Base-by-base conservation (phyloP, 345 rosid genomes). In the Melaleuca quinquenervia region DNA sequence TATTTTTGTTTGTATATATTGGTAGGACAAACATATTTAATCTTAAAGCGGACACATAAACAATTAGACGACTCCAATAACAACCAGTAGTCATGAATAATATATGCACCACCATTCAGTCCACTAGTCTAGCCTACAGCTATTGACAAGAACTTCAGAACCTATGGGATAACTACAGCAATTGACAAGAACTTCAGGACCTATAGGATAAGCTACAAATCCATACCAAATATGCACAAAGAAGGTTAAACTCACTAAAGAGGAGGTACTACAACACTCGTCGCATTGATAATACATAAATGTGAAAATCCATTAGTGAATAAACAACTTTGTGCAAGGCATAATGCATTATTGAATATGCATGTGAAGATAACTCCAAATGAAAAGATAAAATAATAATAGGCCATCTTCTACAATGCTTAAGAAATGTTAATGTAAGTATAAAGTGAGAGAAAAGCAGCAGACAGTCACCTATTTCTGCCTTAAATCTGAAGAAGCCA, bases 401-500 rank as follows among this genome's bases (percentile, higher is more conserved):
- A 82, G 36, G 85, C 27, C 83, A 75, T 22, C 56, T 45, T 75
- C 24, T 32, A 52, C 11, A 22, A 45, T 48, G 36, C 29, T 11
- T 41, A 32, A 45, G 29, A 58, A 56, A 82, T 82, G 14, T 82
- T 53, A 82, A 80, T 62, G 60, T 6, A 27, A 51, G 49, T 84
- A 58, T 49, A 27, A 11, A 82, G 48, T 20, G 54, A 18, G 82
- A 85, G 87, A 88, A 86, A 78, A 82, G 45, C 7, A 18, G 16
- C 84, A 86, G 88, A 87, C 56, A 82, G 84, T 88, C 86, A 97
- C 99, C 99, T 88, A 97, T 97, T 90, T 97, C 99, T 82, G 99
- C 99, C 92, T 97, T 97, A 86, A 97, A 97, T 91, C 99, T 92
- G 88, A 94, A 97, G 92, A 94, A 97, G 74, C 99, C 99, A 87